Evolutionary conservation across 306 rosid genomes (phyloP).

Genomic region (Neltuma alba): DNA sequence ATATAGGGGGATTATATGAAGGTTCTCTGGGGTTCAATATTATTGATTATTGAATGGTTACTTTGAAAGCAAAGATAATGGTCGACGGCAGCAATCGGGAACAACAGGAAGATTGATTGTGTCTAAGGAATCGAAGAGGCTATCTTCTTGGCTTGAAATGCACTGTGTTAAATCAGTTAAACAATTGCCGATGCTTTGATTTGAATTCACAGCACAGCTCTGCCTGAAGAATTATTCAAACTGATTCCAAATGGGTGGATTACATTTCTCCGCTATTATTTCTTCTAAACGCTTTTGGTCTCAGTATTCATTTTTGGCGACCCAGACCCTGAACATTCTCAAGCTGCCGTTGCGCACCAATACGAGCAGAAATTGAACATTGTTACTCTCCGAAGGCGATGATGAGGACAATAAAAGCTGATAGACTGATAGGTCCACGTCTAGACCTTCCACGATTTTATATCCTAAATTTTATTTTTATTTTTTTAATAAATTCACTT

Average conservation of each 20-base stretch:
- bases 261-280: not conserved
- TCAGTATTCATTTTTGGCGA: not conserved
- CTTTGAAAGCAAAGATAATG: not conserved
- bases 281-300: not conserved
- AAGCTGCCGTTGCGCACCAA: not conserved
- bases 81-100: not conserved
- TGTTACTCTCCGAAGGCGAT: not conserved
- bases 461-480: no score
- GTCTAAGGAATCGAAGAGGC: not conserved
- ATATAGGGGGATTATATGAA: not conserved
- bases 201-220: not conserved
- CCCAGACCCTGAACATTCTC: not conserved
- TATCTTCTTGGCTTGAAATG: constrained; percentile 38
- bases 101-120: not conserved
- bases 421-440: no score
- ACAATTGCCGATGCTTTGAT: not conserved
- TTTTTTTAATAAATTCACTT: no score
- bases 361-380: not conserved
- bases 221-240: not conserved
- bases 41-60: not conserved
- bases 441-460: not conserved
- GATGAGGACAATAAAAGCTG: not conserved
- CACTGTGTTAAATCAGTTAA: constrained; percentile 19
- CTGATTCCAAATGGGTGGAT: not conserved
- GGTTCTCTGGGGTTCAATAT: not conserved